Evolutionary conservation across 2,329 filamentous ascomycete species (phyloP), one percentile per base, ranked within the genome.

Genomic region (Phialophora expanda): DNA sequence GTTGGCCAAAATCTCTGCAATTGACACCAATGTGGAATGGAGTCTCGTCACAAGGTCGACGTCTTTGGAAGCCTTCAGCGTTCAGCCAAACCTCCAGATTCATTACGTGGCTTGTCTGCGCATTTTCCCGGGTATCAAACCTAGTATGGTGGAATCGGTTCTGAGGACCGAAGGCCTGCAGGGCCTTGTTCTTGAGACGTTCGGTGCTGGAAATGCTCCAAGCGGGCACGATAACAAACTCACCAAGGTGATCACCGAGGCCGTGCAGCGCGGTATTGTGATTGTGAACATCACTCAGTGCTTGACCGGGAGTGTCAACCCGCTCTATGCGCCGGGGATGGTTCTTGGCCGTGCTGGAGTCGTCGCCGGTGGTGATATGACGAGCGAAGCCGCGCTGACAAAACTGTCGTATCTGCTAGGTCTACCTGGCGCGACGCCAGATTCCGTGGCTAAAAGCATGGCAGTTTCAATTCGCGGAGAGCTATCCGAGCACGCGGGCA

Each of bases 281-380:
- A 89, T 97, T 66, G 91, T 97, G 71, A 97, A 96, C 75, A 89
- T 97, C 66, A 96, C 91, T 58, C 93, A 97, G 80, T 97, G 93
- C 69, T 75, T 84, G 64, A 89, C 86, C 66, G 90, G 90, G 51
- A 90, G 90, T 73, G 90, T 92, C 22, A 91, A 87, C 58, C 89
- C 90, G 2, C 83, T 92, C n/a, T 93, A 92, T 78, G 90, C 90
- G 1, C 87, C 90, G 0, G 90, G 88, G 8, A 91, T 91, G 71
- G 88, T 90, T 48, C 85, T 97, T 20, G 92, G 91, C 46, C 85
- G 89, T 62, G 91, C 91, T 2, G 93, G 93, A 38, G 92, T 97
- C 56, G 91, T 96, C 34, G 93, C 95, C 70, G 93, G 93, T 44
- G 66, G 71, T 22, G 72, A 73, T 44, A 73, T 73, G 72, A 97